These are phyloP conservation scores for Terana coerulea DNA, from an alignment of 768 basidiomycete species.

Conservation along the genomic window DNA sequence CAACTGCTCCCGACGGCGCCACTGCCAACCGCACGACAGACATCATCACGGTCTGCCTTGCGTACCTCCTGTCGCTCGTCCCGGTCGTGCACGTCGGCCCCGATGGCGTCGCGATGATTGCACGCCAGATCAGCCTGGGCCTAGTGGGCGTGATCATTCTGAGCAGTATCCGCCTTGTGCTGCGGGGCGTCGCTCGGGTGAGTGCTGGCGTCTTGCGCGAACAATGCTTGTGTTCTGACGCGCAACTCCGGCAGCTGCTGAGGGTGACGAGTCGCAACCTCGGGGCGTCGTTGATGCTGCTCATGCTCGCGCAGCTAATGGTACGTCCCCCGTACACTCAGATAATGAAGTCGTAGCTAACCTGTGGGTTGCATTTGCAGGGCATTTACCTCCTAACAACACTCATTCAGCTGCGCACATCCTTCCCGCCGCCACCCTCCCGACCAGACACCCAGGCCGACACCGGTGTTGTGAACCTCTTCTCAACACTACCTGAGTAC, in stretches of 20 bases:
- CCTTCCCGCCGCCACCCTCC: slow-evolving; percentile 62
- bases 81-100: slow-evolving; percentile 29
- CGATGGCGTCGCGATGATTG: slow-evolving; percentile 38
- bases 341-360: slow-evolving; percentile 1
- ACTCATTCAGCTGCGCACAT: slow-evolving; percentile 75
- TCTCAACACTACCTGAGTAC: slow-evolving; percentile 69
- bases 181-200: slow-evolving; percentile 64
- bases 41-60: slow-evolving; percentile 38
- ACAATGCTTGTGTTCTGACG: not conserved
- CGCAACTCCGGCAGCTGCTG: slow-evolving; percentile 52
- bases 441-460: slow-evolving; percentile 17
- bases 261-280: slow-evolving; percentile 65
- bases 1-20: not conserved
- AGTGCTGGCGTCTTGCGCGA: slow-evolving; percentile 15
- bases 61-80: slow-evolving; percentile 36
- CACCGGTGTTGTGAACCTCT: slow-evolving; percentile 43
- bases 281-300: slow-evolving; percentile 72
- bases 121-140: slow-evolving; percentile 56
- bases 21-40: slow-evolving; percentile 23
- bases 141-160: slow-evolving; percentile 77
- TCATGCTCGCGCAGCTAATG: slow-evolving; percentile 81
- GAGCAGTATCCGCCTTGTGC: slow-evolving; percentile 64
- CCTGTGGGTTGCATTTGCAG: slow-evolving; percentile 39
- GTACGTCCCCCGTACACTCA: slow-evolving; percentile 33
- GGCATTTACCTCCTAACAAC: slow-evolving; percentile 83